Evolutionary conservation across 2,329 filamentous ascomycete genomes (phyloP).

Genomic region (Diaporthe australafricana): DNA sequence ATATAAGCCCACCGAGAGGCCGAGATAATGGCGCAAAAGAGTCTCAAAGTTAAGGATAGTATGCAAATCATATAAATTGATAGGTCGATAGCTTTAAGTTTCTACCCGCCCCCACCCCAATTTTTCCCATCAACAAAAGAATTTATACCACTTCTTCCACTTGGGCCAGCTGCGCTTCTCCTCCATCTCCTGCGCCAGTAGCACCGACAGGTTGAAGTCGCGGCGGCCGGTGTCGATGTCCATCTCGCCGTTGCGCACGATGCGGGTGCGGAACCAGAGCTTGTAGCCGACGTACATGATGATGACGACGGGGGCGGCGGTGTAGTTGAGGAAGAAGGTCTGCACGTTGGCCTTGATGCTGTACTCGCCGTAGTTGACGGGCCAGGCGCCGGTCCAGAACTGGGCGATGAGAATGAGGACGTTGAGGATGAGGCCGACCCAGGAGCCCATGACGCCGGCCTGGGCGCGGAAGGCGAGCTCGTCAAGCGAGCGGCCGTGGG

Average conservation of each 20-base stretch:
- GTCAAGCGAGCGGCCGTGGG: constrained; percentile 74
- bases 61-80: not conserved
- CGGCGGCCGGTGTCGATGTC: constrained; percentile 87
- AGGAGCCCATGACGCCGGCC: constrained; percentile 83
- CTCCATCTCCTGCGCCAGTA: constrained; percentile 83
- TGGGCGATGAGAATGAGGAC: constrained; percentile 81
- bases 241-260: constrained; percentile 79
- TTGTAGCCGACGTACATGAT: constrained; percentile 81
- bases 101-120: too few relatives aligned
- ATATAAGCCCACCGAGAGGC: not conserved
- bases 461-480: constrained; percentile 87
- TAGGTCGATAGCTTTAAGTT: not conserved
- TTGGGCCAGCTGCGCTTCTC: constrained; percentile 78
- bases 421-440: constrained; percentile 82
- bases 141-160: constrained; percentile 83
- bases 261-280: constrained; percentile 75
- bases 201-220: constrained; percentile 82
- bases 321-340: constrained; percentile 80
- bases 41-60: not conserved
- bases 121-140: constrained; percentile 69
- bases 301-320: constrained; percentile 76
- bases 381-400: constrained; percentile 88
- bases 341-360: constrained; percentile 60
- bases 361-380: constrained; percentile 67
- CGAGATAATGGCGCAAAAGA: too few relatives aligned